Evolutionary conservation across 108 stramenopile genomes (phyloP), one percentile per base, ranked within the genome.

Genomic region (Cylindrotheca fusiformis): DNA sequence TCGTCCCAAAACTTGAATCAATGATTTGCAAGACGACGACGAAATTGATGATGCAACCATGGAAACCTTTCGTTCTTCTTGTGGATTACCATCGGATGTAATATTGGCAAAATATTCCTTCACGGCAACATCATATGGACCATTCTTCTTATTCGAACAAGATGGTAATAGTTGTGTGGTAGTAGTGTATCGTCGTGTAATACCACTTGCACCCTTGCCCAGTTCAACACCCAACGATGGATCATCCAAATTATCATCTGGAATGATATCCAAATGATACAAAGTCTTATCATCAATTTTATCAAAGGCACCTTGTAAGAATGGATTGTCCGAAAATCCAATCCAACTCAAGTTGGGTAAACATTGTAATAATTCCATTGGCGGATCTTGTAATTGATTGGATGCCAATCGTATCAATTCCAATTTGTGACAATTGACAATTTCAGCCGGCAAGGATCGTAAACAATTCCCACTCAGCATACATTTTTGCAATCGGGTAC

Each of bases 391-490:
- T 10, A 80, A 49, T 23, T 72, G 66, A 71, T 85, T 85, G 63
- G 68, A 76, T 3, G 84, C 80, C 55, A 85, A 71, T 29, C 84
- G 84, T 23, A 85, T 73, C 30, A 85, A 45, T 56, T 85, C 84
- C 45, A 85, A 48, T 22, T 62, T 74, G 22, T 54, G 44, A 0
- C 76, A 77, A 4, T 85, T 60, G 3, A 22, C 18, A 25, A 82
- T 74, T 1, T 23, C 3, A 1, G 62, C 44, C 10, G 84, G 84
- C 0, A 85, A 45, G 0, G 19, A 4, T 28, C 12, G 50, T 1
- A 87, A 1, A 8, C 18, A 23, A 72, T 87, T 87, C 12, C 82
- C 82, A 19, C 57, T 59, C 27, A 87, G 52, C 86, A 87, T 87
- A 62, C 63, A 65, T 67, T 87, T 87, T 58, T 84, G 86, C 32